These are phyloP conservation scores for Ophiorrhiza pumila DNA, from an alignment of 257 asterid genomes.

Conservation along the genomic window DNA sequence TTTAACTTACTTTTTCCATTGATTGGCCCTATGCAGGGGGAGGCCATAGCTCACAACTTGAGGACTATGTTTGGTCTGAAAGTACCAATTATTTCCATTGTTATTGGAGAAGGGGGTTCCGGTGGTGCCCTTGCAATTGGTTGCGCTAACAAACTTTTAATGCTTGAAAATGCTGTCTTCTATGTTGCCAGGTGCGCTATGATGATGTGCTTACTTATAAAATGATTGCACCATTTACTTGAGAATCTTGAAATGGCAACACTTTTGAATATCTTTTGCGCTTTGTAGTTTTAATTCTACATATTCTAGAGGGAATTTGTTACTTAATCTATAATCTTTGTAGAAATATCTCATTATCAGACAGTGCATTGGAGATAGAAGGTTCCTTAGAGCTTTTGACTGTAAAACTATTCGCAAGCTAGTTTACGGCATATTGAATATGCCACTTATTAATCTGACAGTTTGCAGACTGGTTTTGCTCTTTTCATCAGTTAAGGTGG, in stretches of 20 bases:
- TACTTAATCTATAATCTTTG: not conserved
- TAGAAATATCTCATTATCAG: not conserved
- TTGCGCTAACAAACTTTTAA: constrained; percentile 85
- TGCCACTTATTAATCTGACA: not conserved
- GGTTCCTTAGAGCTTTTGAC: not conserved
- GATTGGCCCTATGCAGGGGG: constrained; percentile 59
- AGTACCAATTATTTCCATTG: constrained; percentile 86
- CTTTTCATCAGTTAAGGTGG: not conserved
- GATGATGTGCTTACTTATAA: constrained; percentile 5
- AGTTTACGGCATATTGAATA: not conserved
- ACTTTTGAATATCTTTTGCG: not conserved
- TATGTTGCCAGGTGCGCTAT: constrained; percentile 84
- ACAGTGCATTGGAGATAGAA: not conserved
- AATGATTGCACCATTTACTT: not conserved
- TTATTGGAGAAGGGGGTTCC: constrained; percentile 98
- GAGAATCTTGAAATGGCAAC: not conserved
- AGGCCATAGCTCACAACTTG: constrained; percentile 92
- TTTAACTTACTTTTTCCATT: constrained; percentile 15
- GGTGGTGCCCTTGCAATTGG: constrained; percentile 99
- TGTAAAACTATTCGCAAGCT: not conserved
- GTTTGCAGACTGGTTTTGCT: not conserved
- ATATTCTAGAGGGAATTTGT: not conserved
- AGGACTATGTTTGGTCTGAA: constrained; percentile 97
- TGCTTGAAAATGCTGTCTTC: constrained; percentile 98
- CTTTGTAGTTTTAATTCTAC: not conserved